Evolutionary conservation across 352 stramenopile species (phyloP).

Genomic region (Phytophthora multivora): DNA sequence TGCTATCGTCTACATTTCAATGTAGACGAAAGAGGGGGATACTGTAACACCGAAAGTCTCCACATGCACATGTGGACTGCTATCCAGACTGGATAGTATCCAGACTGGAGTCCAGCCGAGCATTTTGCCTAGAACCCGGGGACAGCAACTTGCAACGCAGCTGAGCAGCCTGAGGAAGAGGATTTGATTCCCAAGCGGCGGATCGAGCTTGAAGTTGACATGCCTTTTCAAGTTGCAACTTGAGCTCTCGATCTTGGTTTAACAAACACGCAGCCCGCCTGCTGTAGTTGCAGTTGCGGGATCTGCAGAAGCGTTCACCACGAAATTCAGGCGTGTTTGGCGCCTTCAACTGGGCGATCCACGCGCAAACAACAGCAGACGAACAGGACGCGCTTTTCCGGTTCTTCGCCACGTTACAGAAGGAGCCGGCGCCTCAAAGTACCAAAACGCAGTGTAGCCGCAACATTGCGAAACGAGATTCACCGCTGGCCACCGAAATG

Average conservation of each 20-base stretch:
- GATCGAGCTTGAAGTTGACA: conserved; percentile 2
- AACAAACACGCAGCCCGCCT: conserved; percentile 1
- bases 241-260: background rate
- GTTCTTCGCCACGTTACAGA: conserved; percentile 13
- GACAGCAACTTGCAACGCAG: background rate
- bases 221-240: background rate
- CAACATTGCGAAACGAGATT: too few relatives aligned
- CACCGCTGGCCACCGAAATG: too few relatives aligned
- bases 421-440: conserved; percentile 5
- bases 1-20: too few relatives aligned
- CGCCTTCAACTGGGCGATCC: conserved; percentile 19
- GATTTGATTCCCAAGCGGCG: conserved; percentile 4
- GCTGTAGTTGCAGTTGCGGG: conserved; percentile 7
- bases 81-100: too few relatives aligned
- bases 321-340: conserved; percentile 3
- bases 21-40: background rate
- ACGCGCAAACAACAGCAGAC: conserved; percentile 4
- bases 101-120: too few relatives aligned
- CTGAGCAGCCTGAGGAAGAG: background rate
- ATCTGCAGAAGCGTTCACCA: conserved; percentile 3
- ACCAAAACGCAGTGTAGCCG: background rate
- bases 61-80: too few relatives aligned
- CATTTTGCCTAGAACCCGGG: too few relatives aligned
- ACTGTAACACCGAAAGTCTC: too few relatives aligned
- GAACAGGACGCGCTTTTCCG: conserved; percentile 1